Evolutionary conservation across 139 green algal genomes (phyloP).

Genomic region (Mychonastes homosphaera): DNA sequence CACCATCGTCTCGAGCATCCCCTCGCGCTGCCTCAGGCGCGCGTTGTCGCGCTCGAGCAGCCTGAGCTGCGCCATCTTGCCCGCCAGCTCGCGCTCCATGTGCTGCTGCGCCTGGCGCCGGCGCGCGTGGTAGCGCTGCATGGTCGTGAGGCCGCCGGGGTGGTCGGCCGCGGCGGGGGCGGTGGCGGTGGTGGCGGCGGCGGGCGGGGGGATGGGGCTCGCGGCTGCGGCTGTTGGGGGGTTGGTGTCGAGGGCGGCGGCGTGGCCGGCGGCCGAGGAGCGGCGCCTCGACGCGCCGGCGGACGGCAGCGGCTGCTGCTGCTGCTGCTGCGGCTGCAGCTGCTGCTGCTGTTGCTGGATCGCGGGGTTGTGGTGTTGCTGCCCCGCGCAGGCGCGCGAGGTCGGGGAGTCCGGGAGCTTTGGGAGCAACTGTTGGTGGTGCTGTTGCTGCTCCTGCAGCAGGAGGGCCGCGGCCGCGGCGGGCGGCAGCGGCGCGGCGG

Average conservation of each 20-base stretch:
- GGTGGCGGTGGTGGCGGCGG: no score
- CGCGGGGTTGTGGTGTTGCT: background rate
- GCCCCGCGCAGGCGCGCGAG: background rate
- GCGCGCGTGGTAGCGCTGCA: constrained; percentile 13
- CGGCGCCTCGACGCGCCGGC: no score
- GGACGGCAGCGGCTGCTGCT: no score
- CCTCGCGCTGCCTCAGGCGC: constrained; percentile 13
- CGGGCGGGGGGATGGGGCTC: background rate
- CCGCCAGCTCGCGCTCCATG: constrained; percentile 15
- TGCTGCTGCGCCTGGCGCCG: constrained; percentile 12
- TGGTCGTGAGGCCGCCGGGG: no score
- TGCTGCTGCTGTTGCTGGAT: constrained; percentile 3
- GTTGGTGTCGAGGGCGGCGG: no score
- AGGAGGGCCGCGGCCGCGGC: no score
- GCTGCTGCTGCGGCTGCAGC: background rate
- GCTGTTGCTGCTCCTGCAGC: constrained; percentile 2
- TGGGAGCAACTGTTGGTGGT: background rate
- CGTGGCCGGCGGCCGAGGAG: no score
- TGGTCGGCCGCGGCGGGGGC: no score
- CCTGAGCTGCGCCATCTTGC: constrained; percentile 16
- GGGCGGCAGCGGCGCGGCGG: no score
- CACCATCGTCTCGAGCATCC: constrained; percentile 19
- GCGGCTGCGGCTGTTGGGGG: no score
- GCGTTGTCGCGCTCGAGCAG: constrained; percentile 19
- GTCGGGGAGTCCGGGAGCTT: background rate